phyloP scores from a whole-genome alignment of 1,284 basidiomycete genomes.

The Anthracocystis walkeri region DNA sequence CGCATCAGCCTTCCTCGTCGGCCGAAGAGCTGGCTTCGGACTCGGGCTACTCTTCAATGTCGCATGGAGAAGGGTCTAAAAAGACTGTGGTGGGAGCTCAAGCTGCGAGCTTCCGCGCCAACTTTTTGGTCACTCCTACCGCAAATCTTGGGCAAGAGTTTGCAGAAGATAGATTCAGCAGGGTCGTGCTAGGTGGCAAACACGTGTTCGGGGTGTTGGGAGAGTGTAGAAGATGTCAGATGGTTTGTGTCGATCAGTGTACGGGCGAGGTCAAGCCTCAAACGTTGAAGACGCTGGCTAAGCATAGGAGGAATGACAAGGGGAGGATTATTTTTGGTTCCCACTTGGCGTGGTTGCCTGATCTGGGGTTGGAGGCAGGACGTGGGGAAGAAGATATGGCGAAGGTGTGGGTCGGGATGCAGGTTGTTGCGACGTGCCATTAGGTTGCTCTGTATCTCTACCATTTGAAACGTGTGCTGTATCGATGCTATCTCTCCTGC shows the following conservation, averaged over 20 bases:
- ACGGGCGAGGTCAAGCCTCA: slow-evolving; percentile 45
- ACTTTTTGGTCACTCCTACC: slow-evolving; percentile 46
- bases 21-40: slow-evolving; percentile 38
- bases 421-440: slow-evolving; percentile 14
- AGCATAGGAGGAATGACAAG: slow-evolving; percentile 32
- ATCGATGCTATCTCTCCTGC: too few species aligned
- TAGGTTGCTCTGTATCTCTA: slow-evolving; percentile 1
- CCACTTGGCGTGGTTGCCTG: slow-evolving; percentile 43
- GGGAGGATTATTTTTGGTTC: slow-evolving; percentile 48
- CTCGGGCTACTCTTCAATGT: slow-evolving; percentile 39
- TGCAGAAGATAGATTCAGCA: slow-evolving; percentile 30
- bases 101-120: slow-evolving; percentile 51
- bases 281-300: slow-evolving; percentile 43
- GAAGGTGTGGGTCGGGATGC: slow-evolving; percentile 45
- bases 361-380: background rate
- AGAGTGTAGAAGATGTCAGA: slow-evolving; percentile 52
- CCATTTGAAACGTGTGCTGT: background rate
- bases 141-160: slow-evolving; percentile 1
- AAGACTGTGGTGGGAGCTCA: background rate
- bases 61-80: slow-evolving; percentile 4
- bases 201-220: slow-evolving; percentile 50
- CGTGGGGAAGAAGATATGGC: background rate
- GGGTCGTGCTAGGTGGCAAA: slow-evolving; percentile 34
- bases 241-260: slow-evolving; percentile 52
- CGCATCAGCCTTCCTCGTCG: background rate